A percentile compares a stretch with the other conserved stretches of the same genome.
Evolutionary conservation across 768 basidiomycete genomes (phyloP).

Genomic region (Epithele typhae): DNA sequence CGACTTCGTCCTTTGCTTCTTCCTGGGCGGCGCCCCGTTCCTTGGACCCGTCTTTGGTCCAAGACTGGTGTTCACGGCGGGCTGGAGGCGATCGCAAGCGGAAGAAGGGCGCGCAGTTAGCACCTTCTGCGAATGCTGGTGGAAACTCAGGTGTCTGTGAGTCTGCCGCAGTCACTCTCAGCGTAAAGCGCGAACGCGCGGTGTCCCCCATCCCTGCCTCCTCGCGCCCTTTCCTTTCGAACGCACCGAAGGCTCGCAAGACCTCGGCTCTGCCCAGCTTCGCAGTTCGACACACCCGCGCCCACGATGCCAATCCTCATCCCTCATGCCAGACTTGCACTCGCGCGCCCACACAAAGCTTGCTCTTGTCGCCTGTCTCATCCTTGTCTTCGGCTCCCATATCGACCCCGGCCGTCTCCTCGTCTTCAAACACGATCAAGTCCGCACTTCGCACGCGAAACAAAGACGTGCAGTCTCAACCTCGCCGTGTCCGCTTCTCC

Average conservation of each 20-base stretch:
- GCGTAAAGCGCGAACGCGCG: constrained; percentile 16
- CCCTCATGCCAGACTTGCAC: constrained; percentile 4
- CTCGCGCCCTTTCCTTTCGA: neutral
- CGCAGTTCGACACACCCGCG: constrained; percentile 14
- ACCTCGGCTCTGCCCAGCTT: neutral
- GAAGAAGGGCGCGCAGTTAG: too few relatives aligned
- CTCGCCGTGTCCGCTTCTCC: constrained; percentile 6
- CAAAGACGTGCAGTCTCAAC: too few relatives aligned
- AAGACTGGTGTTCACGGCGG: constrained; percentile 4
- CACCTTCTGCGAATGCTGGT: too few relatives aligned
- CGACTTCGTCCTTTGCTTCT: neutral
- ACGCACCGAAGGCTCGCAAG: constrained; percentile 4
- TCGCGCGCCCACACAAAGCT: neutral
- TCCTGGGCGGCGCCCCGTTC: constrained; percentile 1
- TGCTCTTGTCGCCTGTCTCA: neutral
- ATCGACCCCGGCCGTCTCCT: neutral
- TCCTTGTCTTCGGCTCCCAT: neutral
- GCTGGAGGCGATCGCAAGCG: neutral
- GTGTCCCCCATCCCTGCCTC: constrained; percentile 9
- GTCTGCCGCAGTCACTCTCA: neutral
- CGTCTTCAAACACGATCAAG: neutral
- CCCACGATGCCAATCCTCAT: constrained; percentile 11
- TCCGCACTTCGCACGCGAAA: too few relatives aligned
- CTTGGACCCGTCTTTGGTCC: constrained; percentile 1
- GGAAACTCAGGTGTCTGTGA: too few relatives aligned